phyloP scores from a whole-genome alignment of 2,329 filamentous ascomycete genomes.

The Pseudopyricularia cyperi region DNA sequence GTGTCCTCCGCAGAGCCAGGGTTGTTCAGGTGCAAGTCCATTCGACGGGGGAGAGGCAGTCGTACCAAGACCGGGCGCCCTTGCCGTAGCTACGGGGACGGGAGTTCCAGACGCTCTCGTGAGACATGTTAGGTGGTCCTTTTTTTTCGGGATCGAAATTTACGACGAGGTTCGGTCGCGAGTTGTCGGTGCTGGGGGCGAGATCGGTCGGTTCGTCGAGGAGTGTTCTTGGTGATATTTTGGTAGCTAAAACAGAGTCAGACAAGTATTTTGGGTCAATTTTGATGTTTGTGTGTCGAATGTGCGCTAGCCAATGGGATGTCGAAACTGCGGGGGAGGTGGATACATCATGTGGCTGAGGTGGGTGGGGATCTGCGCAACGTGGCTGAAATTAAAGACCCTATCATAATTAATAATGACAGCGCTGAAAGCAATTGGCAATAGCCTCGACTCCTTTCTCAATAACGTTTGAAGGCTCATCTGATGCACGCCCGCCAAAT shows the following conservation, averaged over 20 bases:
- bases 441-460: no score
- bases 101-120: conserved; percentile 98
- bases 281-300: neutral
- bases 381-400: neutral
- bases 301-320: neutral
- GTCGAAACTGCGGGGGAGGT: neutral
- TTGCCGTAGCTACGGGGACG: conserved; percentile 96
- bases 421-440: no score
- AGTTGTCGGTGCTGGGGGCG: neutral
- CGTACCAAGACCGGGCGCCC: conserved; percentile 84
- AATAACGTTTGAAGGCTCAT: no score
- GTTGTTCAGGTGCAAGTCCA: neutral
- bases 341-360: neutral
- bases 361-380: neutral
- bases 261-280: neutral
- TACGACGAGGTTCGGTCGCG: neutral
- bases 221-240: neutral
- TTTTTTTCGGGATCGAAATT: neutral
- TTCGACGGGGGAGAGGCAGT: neutral
- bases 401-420: no score
- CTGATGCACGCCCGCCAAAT: no score
- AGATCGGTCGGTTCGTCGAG: neutral
- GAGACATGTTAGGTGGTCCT: conserved; percentile 41
- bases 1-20: neutral
- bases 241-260: neutral